Conservation (phyloP, 768 basidiomycete species). For the Suillus cothurnatus region DNA sequence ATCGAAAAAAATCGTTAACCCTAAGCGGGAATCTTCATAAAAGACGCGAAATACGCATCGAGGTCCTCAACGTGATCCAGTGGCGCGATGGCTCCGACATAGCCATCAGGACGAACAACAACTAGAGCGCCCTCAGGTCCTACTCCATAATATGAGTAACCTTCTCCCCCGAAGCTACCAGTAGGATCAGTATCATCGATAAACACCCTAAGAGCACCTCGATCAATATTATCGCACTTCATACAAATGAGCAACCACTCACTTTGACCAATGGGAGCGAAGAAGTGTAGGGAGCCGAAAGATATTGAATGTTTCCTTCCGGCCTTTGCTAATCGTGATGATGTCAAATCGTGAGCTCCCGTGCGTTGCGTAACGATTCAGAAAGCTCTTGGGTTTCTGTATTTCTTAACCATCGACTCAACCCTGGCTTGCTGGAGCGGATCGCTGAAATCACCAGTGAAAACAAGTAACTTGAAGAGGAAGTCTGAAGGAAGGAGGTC, state of each 20-base stretch:
- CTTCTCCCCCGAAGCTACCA: slow-evolving; percentile 50
- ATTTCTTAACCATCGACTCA: no score
- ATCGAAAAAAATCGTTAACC: no score
- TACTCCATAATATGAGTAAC: slow-evolving; percentile 56
- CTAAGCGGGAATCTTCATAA: slow-evolving; percentile 28
- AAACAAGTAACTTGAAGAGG: no score
- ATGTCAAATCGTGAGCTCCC: no score
- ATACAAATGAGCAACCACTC: slow-evolving; percentile 8
- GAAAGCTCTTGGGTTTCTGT: no score
- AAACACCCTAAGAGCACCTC: slow-evolving; percentile 47
- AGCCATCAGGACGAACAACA: slow-evolving; percentile 45
- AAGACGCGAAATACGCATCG: slow-evolving; percentile 50
- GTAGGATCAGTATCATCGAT: slow-evolving; percentile 56
- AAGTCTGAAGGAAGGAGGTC: no score
- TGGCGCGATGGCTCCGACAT: slow-evolving; percentile 58
- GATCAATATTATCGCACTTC: neutral
- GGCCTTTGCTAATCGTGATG: slow-evolving; percentile 26
- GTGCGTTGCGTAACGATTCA: no score
- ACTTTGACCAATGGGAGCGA: slow-evolving; percentile 48
- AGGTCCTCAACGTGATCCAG: no score
- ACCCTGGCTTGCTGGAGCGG: no score
- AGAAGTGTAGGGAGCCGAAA: slow-evolving; percentile 34
- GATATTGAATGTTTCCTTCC: slow-evolving; percentile 35
- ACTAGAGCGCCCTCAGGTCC: slow-evolving; percentile 27
- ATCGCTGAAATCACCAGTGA: no score